Evolutionary conservation across 225 moss, liverwort and hornwort genomes (phyloP), one percentile per base, ranked within the genome.

Genomic region (Marchantia polymorpha): DNA sequence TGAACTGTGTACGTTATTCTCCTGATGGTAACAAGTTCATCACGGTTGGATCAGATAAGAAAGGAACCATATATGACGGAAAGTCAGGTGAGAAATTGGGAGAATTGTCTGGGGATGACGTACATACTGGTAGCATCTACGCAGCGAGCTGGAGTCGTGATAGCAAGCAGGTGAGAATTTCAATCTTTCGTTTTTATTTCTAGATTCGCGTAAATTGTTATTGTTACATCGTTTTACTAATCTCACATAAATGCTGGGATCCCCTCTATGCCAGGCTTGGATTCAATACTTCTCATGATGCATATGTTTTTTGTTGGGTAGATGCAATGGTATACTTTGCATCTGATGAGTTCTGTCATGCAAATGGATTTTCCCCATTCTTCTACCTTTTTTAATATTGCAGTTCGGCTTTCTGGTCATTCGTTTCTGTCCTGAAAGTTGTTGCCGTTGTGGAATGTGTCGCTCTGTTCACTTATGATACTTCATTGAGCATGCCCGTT

Each of bases 111-210:
- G 84, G 86, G 64, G 88, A 91, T 67, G 82, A 88, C 78, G 87
- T 90, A 56, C 97, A 97, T 74, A 89, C 69, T 77, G 93, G 94
- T 76, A 99, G 97, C 83, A 90, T 99, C 73, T 99, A 99, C 82
- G 93, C 97, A 76, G 94, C 87, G 53, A 89, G 95, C 79, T 99
- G 97, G 97, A 93, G 93, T 87, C 89, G 93, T 59, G 89, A 89
- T 79, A 93, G 95, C 78, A 90, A 90, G 81, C 93, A 93, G 93
- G 90, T 93, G 59, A 20, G 78, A 77, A 70, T 31, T 15, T 4
- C 17, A 12, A 31, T 30, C 27, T 48, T 29, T 0, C 15, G 3
- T 29, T 22, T 77, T 72, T 74, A 17, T 73, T 51, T 49, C 66
- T 31, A 39, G 29, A 58, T 56, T 70, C 50, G 39, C 11, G 0